Base-by-base conservation (phyloP, 148 eudicot species). In the Silene latifolia region DNA sequence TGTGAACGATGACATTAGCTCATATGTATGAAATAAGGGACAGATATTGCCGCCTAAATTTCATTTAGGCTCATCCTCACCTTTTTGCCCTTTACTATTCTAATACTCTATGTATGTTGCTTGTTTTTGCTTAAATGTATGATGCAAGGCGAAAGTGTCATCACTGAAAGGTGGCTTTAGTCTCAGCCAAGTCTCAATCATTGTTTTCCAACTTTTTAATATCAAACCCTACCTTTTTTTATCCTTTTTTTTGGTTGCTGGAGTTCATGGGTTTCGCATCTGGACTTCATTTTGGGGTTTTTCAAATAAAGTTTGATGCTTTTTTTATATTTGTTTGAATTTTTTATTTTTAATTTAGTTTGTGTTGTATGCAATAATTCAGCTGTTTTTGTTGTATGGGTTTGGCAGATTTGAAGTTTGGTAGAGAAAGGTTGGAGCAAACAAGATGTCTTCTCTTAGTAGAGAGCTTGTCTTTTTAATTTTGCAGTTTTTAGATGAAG, bases 391-490 rank as follows among this genome's bases (percentile, higher is more conserved):
- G 53, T 73, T 51, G 19, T 75, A 51, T 42, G 63, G 15, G 74
- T 75, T 67, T 57, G 25, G 32, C 80, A 88, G 91, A 88, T 88
- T 89, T 23, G 85, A 44, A 60, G 56, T 46, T 69, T 60, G 83
- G 68, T 69, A 72, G 77, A 68, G 77, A 73, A 67, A 65, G 35
- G 73, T 75, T 62, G 81, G 74, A 54, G 21, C 18, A 47, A 64
- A 59, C 51, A 76, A 80, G 83, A 91, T 91, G 97, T 87, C 97
- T 8, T 91, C 97, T 85, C 87, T 91, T 54, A 91, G 97, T 75
- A 89, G 97, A 84, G 97, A 91, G 85, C 87, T 91, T 68, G 97
- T 91, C 82, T 91, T 91, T 78, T 79, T 91, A 72, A 91, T 91
- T 76, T 79, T 91, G 32, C 97, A 91, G 87, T 91, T 91, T 85